phyloP scores from a whole-genome alignment of 805 yeast species.

The Kuraishia piskuri region DNA sequence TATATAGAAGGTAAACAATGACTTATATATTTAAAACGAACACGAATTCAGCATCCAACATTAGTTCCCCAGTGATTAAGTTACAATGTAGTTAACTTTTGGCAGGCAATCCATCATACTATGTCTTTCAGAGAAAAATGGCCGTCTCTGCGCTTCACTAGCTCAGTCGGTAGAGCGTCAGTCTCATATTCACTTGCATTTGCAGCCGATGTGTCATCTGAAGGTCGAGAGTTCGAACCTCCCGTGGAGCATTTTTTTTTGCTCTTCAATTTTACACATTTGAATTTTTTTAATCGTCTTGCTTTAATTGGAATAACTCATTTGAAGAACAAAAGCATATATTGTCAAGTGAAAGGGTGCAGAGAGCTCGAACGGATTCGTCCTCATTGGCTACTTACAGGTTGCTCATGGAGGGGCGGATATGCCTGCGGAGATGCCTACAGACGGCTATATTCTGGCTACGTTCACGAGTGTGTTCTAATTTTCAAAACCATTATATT shows the following conservation, averaged over 20 bases:
- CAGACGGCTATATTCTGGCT: too few relatives aligned
- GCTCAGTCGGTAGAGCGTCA: slow-evolving; percentile 14
- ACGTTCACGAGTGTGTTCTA: neutral
- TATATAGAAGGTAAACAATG: too few relatives aligned
- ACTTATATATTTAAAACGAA: too few relatives aligned
- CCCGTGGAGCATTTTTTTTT: slow-evolving; percentile 6
- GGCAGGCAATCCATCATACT: neutral
- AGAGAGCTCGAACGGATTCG: too few relatives aligned
- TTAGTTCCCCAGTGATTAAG: too few relatives aligned
- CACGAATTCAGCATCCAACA: too few relatives aligned
- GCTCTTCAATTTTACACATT: neutral
- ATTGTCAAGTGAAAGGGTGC: too few relatives aligned
- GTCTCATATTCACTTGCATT: slow-evolving; percentile 8
- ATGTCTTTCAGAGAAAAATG: neutral
- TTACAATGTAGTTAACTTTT: too few relatives aligned
- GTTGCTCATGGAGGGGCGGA: too few relatives aligned
- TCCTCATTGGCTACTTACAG: too few relatives aligned
- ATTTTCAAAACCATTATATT: neutral
- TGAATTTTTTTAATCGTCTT: neutral
- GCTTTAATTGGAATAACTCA: too few relatives aligned
- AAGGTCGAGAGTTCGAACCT: slow-evolving; percentile 9
- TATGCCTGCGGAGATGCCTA: too few relatives aligned
- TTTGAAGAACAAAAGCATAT: neutral
- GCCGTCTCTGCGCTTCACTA: slow-evolving; percentile 4
- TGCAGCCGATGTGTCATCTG: slow-evolving; percentile 5